Evolutionary conservation across 2,329 filamentous ascomycete genomes (phyloP).

Genomic region (Dryadomyces quercus-mongolicae): DNA sequence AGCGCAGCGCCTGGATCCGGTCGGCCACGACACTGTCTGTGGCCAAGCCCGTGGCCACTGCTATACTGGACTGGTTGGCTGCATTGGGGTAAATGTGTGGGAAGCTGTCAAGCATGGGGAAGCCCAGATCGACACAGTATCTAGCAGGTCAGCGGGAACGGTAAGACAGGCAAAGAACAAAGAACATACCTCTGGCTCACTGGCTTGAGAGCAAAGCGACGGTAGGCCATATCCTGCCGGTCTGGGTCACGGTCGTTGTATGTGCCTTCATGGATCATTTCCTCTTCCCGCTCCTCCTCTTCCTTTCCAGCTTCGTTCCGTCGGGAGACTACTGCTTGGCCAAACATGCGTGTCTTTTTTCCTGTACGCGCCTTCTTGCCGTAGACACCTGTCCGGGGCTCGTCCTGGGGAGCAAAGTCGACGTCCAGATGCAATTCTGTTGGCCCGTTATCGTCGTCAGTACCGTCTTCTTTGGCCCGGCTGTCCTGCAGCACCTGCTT

Average conservation of each 20-base stretch:
- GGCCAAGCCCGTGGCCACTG: conserved; percentile 49
- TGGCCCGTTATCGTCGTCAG: conserved; percentile 15
- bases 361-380: not conserved
- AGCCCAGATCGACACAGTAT: conserved; percentile 45
- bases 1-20: conserved; percentile 53
- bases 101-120: conserved; percentile 74
- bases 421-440: conserved; percentile 23
- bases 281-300: not conserved
- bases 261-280: conserved; percentile 9
- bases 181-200: conserved; percentile 16
- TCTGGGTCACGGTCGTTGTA: conserved; percentile 2
- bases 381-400: conserved; percentile 12
- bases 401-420: conserved; percentile 27
- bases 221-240: conserved; percentile 12
- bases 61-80: conserved; percentile 24
- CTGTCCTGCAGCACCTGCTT: conserved; percentile 15
- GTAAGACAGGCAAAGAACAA: not conserved
- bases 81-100: conserved; percentile 56
- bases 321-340: conserved; percentile 25
- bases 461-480: not conserved
- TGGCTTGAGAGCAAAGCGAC: conserved; percentile 16
- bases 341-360: conserved; percentile 24
- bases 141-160: conserved; percentile 17
- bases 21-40: conserved; percentile 64
- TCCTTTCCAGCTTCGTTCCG: conserved; percentile 8